Base-by-base conservation (phyloP, 306 rosid species). In the Rosa chinensis region DNA sequence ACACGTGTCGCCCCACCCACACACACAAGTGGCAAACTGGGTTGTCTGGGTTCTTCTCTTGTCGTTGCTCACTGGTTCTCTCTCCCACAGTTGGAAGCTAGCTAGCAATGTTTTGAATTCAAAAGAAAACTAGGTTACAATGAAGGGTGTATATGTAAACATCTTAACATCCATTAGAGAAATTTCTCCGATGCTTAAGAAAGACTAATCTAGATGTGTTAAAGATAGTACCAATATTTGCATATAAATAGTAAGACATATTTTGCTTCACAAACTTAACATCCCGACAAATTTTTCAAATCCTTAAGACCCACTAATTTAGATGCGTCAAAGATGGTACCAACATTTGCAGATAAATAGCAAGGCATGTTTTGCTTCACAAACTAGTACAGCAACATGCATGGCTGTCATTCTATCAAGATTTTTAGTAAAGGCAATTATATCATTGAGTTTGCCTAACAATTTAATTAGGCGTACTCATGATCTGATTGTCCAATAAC, bases 11-110 rank as follows among this genome's bases (percentile, higher is more conserved):
- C 66, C 5, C 18, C 10, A 0, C 45, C 56, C 25, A 48, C 40
- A n/a, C 52, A 7, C 50, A 78, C 82, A 67, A 45, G 21, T 82
- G 82, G 66, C 73, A 23, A 35, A 18, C 52, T 43, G 66, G 78
- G 70, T 55, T 61, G 66, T 25, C 66, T 61, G 63, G 63, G 32
- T n/a, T 55, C 25, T 21, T 58, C 64, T 58, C 55, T 37, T n/a
- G 77, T 72, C 66, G 67, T 48, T 8, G 61, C 3, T 17, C 23
- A 6, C 61, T 18, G 61, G 10, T 16, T 50, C n/a, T 52, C n/a
- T 16, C 77, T 35, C 62, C 72, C 64, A 9, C 62, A 21, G 10
- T 28, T 32, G 39, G 42, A 25, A 32, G n/a, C 68, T 63, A 10
- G 68, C 68, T 28, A 59, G 37, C 66, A 23, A 25, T 23, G 66